Evolutionary conservation across 1,284 basidiomycete genomes (phyloP).

Genomic region (Sanghuangporus baumii): DNA sequence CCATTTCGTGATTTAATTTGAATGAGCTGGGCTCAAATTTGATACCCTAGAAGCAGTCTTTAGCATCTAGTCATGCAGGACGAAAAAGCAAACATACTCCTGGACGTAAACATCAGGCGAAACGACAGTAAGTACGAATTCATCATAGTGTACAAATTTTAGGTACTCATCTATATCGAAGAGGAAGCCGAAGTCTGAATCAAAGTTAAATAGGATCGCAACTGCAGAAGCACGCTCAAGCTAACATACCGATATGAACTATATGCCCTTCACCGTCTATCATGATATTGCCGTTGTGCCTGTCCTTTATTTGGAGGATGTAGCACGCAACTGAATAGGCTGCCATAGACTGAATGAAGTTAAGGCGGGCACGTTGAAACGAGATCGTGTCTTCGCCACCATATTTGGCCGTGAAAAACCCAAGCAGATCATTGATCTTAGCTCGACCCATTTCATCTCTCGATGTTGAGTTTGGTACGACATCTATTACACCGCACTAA

Average conservation of each 20-base stretch:
- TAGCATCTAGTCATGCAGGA: slow-evolving; percentile 19
- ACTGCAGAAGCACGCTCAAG: not conserved
- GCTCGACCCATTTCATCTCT: slow-evolving; percentile 99
- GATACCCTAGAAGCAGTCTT: slow-evolving; percentile 60
- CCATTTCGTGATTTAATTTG: slow-evolving; percentile 98
- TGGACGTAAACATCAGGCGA: slow-evolving; percentile 39
- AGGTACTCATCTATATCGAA: slow-evolving; percentile 94
- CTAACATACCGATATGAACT: slow-evolving; percentile 80
- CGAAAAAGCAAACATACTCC: slow-evolving; percentile 45
- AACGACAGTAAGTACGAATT: not conserved
- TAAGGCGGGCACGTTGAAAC: slow-evolving; percentile 91
- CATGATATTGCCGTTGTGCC: slow-evolving; percentile 99
- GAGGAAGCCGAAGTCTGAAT: slow-evolving; percentile 93
- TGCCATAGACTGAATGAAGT: slow-evolving; percentile 99
- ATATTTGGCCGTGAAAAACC: slow-evolving; percentile 95
- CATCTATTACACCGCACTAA: slow-evolving; percentile 97
- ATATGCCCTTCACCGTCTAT: slow-evolving; percentile 96
- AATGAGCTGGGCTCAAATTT: slow-evolving; percentile 98
- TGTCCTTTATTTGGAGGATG: slow-evolving; percentile 94
- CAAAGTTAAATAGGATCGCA: slow-evolving; percentile 14
- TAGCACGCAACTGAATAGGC: slow-evolving; percentile 99
- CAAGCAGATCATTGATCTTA: slow-evolving; percentile 93
- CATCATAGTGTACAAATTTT: not conserved
- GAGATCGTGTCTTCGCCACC: slow-evolving; percentile 84
- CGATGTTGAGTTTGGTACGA: slow-evolving; percentile 96